Base-by-base conservation (phyloP, 768 basidiomycete genomes). In the Sarcodon aspratus region DNA sequence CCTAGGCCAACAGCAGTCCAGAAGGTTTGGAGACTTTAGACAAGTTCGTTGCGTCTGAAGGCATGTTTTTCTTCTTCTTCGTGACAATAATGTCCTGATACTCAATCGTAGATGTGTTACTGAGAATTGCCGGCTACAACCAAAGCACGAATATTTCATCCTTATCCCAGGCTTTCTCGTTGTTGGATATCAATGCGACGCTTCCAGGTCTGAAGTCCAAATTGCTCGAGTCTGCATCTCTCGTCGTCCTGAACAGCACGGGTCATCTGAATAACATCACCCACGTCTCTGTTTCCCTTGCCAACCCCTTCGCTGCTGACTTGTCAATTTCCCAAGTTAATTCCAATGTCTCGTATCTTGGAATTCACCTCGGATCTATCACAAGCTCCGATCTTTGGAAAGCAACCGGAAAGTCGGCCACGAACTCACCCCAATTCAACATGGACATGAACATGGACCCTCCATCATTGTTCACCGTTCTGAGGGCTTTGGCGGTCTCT, bases 401-500 rank as follows among this genome's bases (percentile, higher is more conserved):
- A 10, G 67, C 75, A 0, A 56, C 69, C 6, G 79, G 81, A 9
- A 77, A 79, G 51, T 63, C 69, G 5, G 75, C 70, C 3, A 79
- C 75, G 2, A 63, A 67, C 33, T 83, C 80, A 2, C 83, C 85
- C 7, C 59, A 58, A 6, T 65, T 87, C 50, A 64, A 78, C 50
- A 63, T 85, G 48, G 64, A 76, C 55, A 74, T 86, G 74, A 83
- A 85, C 58, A 72, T 80, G 53, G 78, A 85, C 53, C 82, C 82
- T 15, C 61, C 75, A 8, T 65, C 73, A n/a, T 66, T 88, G 35
- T 87, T 88, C 61, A 81, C 82, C 0, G 66, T 87, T 18, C 81
- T 82, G 33, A 75, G 82, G n/a, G 67, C 70, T 5, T 69, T 86
- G 9, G 82, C 82, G 3, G 70, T 80, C 10, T 70, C 80, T 48